Evolutionary conservation across 176 grass and related monocot species (phyloP), one percentile per base, ranked within the genome.

Genomic region (Musa schizocarpa): DNA sequence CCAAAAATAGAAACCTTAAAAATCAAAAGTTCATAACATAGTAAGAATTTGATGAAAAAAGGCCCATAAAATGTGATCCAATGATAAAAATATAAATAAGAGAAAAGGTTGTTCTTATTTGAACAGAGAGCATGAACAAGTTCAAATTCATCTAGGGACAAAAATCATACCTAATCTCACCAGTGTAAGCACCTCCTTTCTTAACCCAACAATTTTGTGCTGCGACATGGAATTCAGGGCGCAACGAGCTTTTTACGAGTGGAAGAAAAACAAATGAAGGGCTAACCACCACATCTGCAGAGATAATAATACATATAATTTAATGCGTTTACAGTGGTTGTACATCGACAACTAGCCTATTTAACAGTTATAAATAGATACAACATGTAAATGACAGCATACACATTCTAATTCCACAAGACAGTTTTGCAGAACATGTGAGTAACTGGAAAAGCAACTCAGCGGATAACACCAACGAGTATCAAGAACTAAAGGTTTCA

Each of bases 131-230:
- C 34, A 43, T 43, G 34, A 6, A 43, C 34, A 6, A 6, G 34
- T 43, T 43, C 34, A 43, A 43, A 43, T 43, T 24, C 20, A 49
- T 13, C 25, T 52, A 54, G 53, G 22, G 50, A 79, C 56, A 26
- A 10, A 81, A 72, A 12, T n/a, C n/a, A 64, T 65, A 96, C 93
- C 90, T 97, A 80, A 92, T 92, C 83, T 97, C 93, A 66, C 90
- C 88, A 26, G 93, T 97, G 88, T 88, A 97, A 23, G 87, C 88
- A 77, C 90, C 90, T 53, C 90, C 87, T 82, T 83, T 92, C 82
- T 90, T 83, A 65, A 97, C 90, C 93, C 90, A 97, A 57, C 87
- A 93, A 76, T 97, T 97, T 77, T 97, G 90, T 19, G 88, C 87
- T 11, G 93, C 90, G 77, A 90, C 63, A 29, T 78, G 72, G 76